These are phyloP conservation scores for Mycena citricolor DNA, from an alignment of 1,284 basidiomycete species.

Conservation along the genomic window DNA sequence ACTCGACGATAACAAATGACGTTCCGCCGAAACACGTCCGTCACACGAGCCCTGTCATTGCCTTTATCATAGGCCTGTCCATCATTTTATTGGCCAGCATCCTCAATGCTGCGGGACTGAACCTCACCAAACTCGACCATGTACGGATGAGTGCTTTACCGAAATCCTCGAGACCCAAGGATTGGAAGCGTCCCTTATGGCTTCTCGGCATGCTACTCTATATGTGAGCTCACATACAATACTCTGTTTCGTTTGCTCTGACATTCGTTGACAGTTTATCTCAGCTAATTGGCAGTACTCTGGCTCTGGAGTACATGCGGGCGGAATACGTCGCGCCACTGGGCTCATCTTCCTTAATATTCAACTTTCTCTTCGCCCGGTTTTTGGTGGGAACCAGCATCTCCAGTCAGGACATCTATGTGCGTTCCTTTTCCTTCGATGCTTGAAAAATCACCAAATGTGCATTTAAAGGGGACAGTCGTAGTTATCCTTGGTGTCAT, in stretches of 20 bases:
- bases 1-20: too few relatives aligned
- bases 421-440: slow-evolving; percentile 34
- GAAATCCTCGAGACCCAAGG: slow-evolving; percentile 63
- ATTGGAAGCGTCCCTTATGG: slow-evolving; percentile 81
- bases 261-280: slow-evolving; percentile 52
- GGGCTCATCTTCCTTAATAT: slow-evolving; percentile 81
- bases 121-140: slow-evolving; percentile 25
- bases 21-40: neutral
- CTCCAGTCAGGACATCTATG: slow-evolving; percentile 77
- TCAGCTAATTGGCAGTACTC: slow-evolving; percentile 82
- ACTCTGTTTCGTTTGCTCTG: slow-evolving; percentile 13
- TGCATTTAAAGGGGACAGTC: slow-evolving; percentile 62
- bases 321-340: slow-evolving; percentile 86
- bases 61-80: slow-evolving; percentile 78
- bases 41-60: slow-evolving; percentile 48
- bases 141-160: slow-evolving; percentile 67
- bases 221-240: slow-evolving; percentile 46
- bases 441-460: neutral
- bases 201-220: slow-evolving; percentile 80
- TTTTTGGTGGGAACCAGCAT: slow-evolving; percentile 83
- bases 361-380: slow-evolving; percentile 86
- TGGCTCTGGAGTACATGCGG: slow-evolving; percentile 84
- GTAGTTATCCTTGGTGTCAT: slow-evolving; percentile 81
- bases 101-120: slow-evolving; percentile 76
- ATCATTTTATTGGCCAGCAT: slow-evolving; percentile 79